phyloP scores from a whole-genome alignment of 352 stramenopile species.

The Phytophthora agathidicida region DNA sequence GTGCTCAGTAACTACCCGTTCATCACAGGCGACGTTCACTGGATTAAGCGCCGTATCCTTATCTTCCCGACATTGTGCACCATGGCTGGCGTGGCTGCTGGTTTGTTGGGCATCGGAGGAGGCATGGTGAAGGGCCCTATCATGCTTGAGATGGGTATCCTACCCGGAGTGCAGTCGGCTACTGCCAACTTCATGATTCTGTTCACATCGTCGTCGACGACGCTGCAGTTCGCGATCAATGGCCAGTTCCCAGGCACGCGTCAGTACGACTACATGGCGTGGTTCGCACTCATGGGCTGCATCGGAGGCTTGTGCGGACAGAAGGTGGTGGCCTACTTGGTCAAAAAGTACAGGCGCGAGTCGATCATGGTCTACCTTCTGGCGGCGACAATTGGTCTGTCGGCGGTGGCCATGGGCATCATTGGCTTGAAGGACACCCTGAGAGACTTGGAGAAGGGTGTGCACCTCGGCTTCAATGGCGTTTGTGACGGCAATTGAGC shows the following conservation, averaged over 20 bases:
- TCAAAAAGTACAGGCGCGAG: slow-evolving; percentile 91
- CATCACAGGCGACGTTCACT: slow-evolving; percentile 94
- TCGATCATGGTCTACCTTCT: slow-evolving; percentile 88
- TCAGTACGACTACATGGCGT: slow-evolving; percentile 92
- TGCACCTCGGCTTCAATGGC: slow-evolving; percentile 69
- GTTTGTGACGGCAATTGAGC: slow-evolving; percentile 66
- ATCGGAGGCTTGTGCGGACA: slow-evolving; percentile 77
- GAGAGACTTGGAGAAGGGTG: slow-evolving; percentile 60
- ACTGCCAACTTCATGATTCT: slow-evolving; percentile 93
- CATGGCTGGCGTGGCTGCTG: slow-evolving; percentile 94
- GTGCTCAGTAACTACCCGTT: slow-evolving; percentile 82
- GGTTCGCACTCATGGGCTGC: slow-evolving; percentile 93
- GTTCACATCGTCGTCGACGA: slow-evolving; percentile 94
- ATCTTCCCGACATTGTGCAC: slow-evolving; percentile 94
- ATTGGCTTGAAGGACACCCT: slow-evolving; percentile 65
- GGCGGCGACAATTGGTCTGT: slow-evolving; percentile 72
- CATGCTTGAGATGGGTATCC: slow-evolving; percentile 97
- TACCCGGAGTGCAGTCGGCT: slow-evolving; percentile 87
- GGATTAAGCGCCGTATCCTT: slow-evolving; percentile 88
- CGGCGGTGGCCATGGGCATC: slow-evolving; percentile 69
- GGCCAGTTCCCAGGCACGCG: slow-evolving; percentile 74
- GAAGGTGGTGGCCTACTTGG: slow-evolving; percentile 86
- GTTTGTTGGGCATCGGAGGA: slow-evolving; percentile 95
- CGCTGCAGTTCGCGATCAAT: slow-evolving; percentile 85
- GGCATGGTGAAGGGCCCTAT: slow-evolving; percentile 98